These are phyloP conservation scores for Kalaharituber pfeilii DNA, from an alignment of 2,329 filamentous ascomycete species.

Conservation along the genomic window DNA sequence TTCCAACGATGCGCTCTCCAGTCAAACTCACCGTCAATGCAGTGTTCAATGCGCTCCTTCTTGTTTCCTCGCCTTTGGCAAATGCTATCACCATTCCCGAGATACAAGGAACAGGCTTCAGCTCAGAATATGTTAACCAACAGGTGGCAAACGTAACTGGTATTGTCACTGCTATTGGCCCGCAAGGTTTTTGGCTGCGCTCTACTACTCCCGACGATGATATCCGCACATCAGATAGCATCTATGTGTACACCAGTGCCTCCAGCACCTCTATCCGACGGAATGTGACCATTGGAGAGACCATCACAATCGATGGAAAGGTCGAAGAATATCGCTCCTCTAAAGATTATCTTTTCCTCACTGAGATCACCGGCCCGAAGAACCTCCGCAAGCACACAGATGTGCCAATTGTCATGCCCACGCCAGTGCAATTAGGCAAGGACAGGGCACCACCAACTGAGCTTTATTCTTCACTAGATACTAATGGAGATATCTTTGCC, in stretches of 20 bases:
- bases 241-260: slow-evolving; percentile 45
- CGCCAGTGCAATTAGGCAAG: slow-evolving; percentile 43
- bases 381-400: slow-evolving; percentile 39
- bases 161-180: slow-evolving; percentile 45
- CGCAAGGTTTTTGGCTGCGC: slow-evolving; percentile 46
- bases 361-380: slow-evolving; percentile 41
- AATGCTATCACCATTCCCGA: slow-evolving; percentile 36
- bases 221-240: slow-evolving; percentile 42
- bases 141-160: slow-evolving; percentile 43
- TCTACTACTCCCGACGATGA: slow-evolving; percentile 41
- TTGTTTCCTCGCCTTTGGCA: slow-evolving; percentile 5
- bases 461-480: slow-evolving; percentile 44
- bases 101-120: slow-evolving; percentile 48
- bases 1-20: neutral
- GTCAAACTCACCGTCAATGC: neutral
- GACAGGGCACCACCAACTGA: slow-evolving; percentile 43
- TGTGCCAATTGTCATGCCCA: slow-evolving; percentile 38
- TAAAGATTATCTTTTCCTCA: slow-evolving; percentile 43
- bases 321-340: slow-evolving; percentile 43
- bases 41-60: slow-evolving; percentile 1
- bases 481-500: slow-evolving; percentile 43
- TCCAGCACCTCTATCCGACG: slow-evolving; percentile 26
- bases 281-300: slow-evolving; percentile 43
- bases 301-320: slow-evolving; percentile 42
- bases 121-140: slow-evolving; percentile 43